A percentile compares a stretch with the other conserved stretches of the same genome.
Conservation (phyloP, 2,329 filamentous ascomycete species). For the Helminthosporium solani region DNA sequence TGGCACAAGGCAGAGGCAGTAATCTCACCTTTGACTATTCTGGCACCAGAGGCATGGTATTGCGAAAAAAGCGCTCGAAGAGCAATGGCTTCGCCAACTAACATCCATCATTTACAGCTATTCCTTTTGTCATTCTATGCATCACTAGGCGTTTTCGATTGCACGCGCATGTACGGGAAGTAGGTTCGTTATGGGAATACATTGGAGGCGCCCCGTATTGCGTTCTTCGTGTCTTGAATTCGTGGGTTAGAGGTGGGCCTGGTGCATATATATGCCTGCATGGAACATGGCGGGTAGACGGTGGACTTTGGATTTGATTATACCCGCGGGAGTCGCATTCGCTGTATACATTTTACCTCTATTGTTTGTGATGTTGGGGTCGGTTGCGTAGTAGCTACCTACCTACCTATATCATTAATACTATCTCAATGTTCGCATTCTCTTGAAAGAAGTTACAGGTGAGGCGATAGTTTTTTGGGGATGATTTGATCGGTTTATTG, state of each 20-base stretch:
- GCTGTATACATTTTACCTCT: not conserved
- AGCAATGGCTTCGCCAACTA: conserved; percentile 1
- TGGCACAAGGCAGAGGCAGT: conserved; percentile 20
- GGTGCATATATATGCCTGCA: not conserved
- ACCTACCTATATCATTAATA: no score
- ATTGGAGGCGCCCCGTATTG: not conserved
- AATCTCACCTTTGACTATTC: conserved; percentile 29
- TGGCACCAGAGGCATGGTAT: conserved; percentile 34
- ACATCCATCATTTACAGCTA: not conserved
- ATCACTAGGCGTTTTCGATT: not conserved
- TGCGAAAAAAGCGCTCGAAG: conserved; percentile 20
- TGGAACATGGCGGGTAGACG: no score
- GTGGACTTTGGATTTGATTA: not conserved
- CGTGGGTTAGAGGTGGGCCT: not conserved
- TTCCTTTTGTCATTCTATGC: conserved; percentile 1
- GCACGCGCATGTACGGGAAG: not conserved
- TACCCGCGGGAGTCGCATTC: not conserved
- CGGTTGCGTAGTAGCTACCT: no score
- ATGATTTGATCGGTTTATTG: no score
- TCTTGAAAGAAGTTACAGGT: no score
- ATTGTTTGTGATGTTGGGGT: no score
- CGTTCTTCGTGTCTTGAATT: not conserved
- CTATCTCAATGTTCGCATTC: no score
- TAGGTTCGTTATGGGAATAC: not conserved
- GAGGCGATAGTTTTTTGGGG: no score